Base-by-base conservation (phyloP, 179 eudicot genomes). In the Beta corolliflora region DNA sequence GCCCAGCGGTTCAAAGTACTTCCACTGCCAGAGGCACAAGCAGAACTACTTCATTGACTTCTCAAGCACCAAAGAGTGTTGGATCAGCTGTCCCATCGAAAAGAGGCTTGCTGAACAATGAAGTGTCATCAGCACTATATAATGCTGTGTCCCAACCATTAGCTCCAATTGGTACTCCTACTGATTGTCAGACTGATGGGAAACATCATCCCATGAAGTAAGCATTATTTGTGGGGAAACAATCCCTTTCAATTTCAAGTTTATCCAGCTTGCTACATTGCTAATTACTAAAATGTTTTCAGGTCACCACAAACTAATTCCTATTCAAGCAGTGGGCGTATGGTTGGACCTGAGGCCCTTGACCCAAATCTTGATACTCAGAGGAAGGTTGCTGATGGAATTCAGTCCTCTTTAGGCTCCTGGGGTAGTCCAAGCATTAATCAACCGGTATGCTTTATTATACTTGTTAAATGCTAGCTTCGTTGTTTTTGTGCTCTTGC, bases 161-260 rank as follows among this genome's bases (percentile, higher is more conserved):
- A 78, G 88, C 95, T 82, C 92, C 95, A 55, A 89, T 92, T 77
- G 97, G 99, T 81, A 89, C 95, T 67, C 90, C 94, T 61, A 71
- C 91, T 82, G 94, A 91, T 82, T 36, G 71, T 54, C 93, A 86
- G 76, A 73, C 86, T 80, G 89, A 83, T 61, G 83, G 81, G 79
- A 89, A 78, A 70, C 81, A 89, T 15, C 87, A 81, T 52, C 81
- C 77, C 71, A 81, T 78, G 80, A 97, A 90, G 98, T 94, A 92
- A 66, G 85, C 79, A 13, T 64, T 63, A 11, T 61, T 73, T 23
- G 53, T 77, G 63, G 68, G 52, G 78, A 53, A 64, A 46, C 15
- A 65, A 15, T 76, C 10, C 60, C 19, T 56, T 29, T 71, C 36
- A 58, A 18, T 56, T 46, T 77, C 44, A 15, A 3, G 41, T 18